Conservation (phyloP, 352 stramenopile genomes). For the Chrysophaeum taylorii region DNA sequence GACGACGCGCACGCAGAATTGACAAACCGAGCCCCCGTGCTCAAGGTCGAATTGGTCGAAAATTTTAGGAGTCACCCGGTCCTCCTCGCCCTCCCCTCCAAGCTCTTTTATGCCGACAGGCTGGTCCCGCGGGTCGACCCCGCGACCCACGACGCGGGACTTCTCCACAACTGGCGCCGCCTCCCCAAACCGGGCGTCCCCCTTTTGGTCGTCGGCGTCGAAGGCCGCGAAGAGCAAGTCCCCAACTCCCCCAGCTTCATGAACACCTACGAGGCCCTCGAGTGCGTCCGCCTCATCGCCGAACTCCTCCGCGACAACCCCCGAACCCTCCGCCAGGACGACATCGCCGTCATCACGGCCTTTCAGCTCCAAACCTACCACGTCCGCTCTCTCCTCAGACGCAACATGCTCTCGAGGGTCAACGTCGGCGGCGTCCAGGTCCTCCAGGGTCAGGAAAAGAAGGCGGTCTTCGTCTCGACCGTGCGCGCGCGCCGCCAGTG, state of each 20-base stretch:
- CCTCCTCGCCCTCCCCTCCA: slow-evolving; percentile 46
- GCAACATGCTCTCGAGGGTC: slow-evolving; percentile 32
- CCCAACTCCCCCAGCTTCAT: slow-evolving; percentile 54
- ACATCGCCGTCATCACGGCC: slow-evolving; percentile 57
- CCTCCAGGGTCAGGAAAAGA: slow-evolving; percentile 58
- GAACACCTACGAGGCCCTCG: slow-evolving; percentile 49
- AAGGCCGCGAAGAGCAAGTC: slow-evolving; percentile 41
- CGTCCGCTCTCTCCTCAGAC: slow-evolving; percentile 39
- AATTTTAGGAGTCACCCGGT: slow-evolving; percentile 53
- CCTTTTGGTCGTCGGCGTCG: slow-evolving; percentile 45
- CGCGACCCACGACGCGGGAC: slow-evolving; percentile 34
- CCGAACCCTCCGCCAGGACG: slow-evolving; percentile 29
- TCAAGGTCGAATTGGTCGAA: slow-evolving; percentile 44
- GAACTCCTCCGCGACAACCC: slow-evolving; percentile 21
- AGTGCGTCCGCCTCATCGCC: slow-evolving; percentile 50
- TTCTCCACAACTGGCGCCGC: slow-evolving; percentile 42
- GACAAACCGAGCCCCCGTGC: slow-evolving; percentile 24
- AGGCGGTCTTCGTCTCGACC: slow-evolving; percentile 58
- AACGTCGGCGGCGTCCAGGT: slow-evolving; percentile 44
- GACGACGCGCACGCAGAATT: slow-evolving; percentile 17
- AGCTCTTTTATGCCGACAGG: slow-evolving; percentile 49
- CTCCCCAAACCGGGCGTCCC: slow-evolving; percentile 42
- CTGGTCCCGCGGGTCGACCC: slow-evolving; percentile 36
- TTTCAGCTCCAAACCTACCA: slow-evolving; percentile 47
- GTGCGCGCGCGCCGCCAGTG: slow-evolving; percentile 23